Evolutionary conservation across 2,329 filamentous ascomycete species (phyloP).

Genomic region (Aspergillus awamori): DNA sequence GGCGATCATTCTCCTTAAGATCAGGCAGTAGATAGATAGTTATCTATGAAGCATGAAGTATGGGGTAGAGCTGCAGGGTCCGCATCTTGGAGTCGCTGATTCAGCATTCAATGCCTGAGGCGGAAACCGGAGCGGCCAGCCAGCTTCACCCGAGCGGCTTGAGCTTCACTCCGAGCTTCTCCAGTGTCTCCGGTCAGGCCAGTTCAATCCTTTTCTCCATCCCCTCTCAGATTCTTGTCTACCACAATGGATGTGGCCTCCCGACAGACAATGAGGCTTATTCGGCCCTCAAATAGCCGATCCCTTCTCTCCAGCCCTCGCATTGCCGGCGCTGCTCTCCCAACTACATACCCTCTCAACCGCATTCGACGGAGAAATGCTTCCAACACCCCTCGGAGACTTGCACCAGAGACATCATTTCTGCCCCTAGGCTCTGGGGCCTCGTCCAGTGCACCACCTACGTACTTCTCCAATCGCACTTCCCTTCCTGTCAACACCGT

Average conservation of each 20-base stretch:
- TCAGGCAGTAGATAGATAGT: neutral
- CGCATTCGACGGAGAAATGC: slow-evolving; percentile 33
- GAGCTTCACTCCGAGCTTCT: slow-evolving; percentile 20
- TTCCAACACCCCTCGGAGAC: slow-evolving; percentile 32
- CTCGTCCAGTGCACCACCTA: slow-evolving; percentile 51
- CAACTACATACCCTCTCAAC: slow-evolving; percentile 26
- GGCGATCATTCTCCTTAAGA: too few relatives aligned
- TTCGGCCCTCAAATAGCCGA: slow-evolving; percentile 30
- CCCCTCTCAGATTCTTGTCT: neutral
- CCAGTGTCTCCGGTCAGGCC: slow-evolving; percentile 12
- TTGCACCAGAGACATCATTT: slow-evolving; percentile 39
- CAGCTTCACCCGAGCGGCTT: slow-evolving; percentile 20
- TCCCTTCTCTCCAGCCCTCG: slow-evolving; percentile 28
- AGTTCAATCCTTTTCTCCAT: slow-evolving; percentile 3
- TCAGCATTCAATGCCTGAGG: slow-evolving; percentile 31
- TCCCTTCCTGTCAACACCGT: slow-evolving; percentile 88
- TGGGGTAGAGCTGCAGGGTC: neutral
- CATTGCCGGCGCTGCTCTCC: slow-evolving; percentile 24
- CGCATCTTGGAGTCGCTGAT: slow-evolving; percentile 1
- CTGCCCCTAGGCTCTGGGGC: slow-evolving; percentile 30
- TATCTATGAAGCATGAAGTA: neutral
- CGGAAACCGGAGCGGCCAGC: slow-evolving; percentile 19
- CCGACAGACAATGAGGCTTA: slow-evolving; percentile 38
- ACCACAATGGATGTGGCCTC: slow-evolving; percentile 42
- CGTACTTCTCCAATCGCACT: slow-evolving; percentile 73